Evolutionary conservation across 202 grass and related monocot species (phyloP).

Genomic region (Brachypodium distachyon): DNA sequence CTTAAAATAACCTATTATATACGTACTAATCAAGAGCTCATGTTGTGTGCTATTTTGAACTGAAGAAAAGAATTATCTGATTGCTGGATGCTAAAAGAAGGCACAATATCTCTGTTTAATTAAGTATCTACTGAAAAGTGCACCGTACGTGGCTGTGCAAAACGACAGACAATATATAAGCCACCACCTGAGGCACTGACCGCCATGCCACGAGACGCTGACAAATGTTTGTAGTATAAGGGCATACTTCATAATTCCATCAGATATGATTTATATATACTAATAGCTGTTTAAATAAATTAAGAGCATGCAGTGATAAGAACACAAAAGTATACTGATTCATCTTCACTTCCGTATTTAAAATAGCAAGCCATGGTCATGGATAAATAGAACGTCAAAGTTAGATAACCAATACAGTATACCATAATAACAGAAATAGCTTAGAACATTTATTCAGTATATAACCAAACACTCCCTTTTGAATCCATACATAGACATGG

Average conservation of each 20-base stretch:
- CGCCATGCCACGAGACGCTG: neutral
- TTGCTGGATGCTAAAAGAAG: neutral
- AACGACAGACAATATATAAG: neutral
- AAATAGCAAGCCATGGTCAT: too few relatives aligned
- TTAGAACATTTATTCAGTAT: neutral
- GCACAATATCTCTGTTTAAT: neutral
- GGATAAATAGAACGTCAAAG: neutral
- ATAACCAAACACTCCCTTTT: neutral
- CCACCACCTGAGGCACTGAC: neutral
- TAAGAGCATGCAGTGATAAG: neutral
- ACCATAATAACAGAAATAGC: neutral
- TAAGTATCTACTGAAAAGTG: neutral
- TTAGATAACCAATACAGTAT: neutral
- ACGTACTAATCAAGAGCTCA: neutral
- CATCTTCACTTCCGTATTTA: neutral
- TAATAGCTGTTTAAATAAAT: neutral
- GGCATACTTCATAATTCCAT: neutral
- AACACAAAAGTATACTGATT: neutral
- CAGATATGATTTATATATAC: neutral
- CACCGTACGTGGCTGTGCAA: neutral
- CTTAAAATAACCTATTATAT: neutral
- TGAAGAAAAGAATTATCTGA: neutral
- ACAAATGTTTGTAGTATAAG: neutral
- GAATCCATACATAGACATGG: neutral
- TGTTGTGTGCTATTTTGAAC: constrained; percentile 6